These are phyloP conservation scores for Xylaria sp. DNA, from an alignment of 2,329 filamentous ascomycete genomes.

Conservation along the genomic window DNA sequence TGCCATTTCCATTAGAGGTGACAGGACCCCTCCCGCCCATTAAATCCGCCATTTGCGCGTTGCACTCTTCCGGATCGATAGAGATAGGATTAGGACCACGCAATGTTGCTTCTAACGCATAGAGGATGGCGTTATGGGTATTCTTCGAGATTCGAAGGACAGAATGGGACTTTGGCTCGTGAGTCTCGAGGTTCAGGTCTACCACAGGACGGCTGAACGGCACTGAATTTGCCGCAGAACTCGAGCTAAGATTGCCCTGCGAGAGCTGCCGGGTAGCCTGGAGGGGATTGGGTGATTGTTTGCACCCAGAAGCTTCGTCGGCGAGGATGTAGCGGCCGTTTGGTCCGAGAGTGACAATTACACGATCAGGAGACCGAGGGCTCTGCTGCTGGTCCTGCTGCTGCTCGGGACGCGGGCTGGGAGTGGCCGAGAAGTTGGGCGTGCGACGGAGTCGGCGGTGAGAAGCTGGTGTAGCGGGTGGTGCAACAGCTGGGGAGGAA, in stretches of 20 bases:
- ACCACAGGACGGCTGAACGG: conserved; percentile 45
- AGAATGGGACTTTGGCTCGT: conserved; percentile 57
- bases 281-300: conserved; percentile 44
- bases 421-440: conserved; percentile 60
- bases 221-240: conserved; percentile 54
- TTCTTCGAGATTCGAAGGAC: conserved; percentile 78
- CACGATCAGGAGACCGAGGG: conserved; percentile 45
- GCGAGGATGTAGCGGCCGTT: conserved; percentile 53
- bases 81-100: conserved; percentile 86
- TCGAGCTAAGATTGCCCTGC: conserved; percentile 59
- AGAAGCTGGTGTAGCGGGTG: conserved; percentile 61
- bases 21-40: conserved; percentile 65
- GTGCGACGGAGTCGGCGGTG: conserved; percentile 63
- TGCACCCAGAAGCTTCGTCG: conserved; percentile 46
- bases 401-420: conserved; percentile 53
- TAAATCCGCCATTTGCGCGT: conserved; percentile 91
- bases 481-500: conserved; percentile 38
- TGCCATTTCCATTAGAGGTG: conserved; percentile 66
- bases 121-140: conserved; percentile 91
- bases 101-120: conserved; percentile 89
- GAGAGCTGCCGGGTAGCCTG: conserved; percentile 55
- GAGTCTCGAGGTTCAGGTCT: conserved; percentile 48
- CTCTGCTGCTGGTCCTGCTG: conserved; percentile 40
- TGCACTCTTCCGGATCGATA: conserved; percentile 84
- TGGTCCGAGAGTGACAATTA: conserved; percentile 62